These are phyloP conservation scores for Geotrichum candidum DNA, from an alignment of 1,139 yeast genomes.

Conservation along the genomic window DNA sequence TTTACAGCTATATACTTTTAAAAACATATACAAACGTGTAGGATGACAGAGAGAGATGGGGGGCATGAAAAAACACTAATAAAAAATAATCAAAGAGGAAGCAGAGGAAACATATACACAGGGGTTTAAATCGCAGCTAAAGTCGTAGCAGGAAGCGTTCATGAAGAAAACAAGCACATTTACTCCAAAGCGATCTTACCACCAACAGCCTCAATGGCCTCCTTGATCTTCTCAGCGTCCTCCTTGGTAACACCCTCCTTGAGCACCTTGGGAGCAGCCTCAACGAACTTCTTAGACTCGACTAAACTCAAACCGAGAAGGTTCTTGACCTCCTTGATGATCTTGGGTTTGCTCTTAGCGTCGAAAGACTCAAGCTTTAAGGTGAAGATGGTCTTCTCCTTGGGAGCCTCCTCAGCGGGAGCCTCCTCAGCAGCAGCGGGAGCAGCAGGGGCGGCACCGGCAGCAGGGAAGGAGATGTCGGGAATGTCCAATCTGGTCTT, in stretches of 20 bases:
- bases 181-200: slow-evolving; percentile 88
- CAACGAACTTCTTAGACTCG: slow-evolving; percentile 96
- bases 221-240: slow-evolving; percentile 88
- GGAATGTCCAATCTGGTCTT: slow-evolving; percentile 86
- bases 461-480: slow-evolving; percentile 82
- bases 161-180: slow-evolving; percentile 19
- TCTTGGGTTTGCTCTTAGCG: slow-evolving; percentile 92
- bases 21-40: background rate
- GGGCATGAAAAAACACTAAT: background rate
- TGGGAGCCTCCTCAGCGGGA: slow-evolving; percentile 71
- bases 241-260: slow-evolving; percentile 84
- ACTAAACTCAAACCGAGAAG: slow-evolving; percentile 88
- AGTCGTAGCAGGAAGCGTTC: background rate
- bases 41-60: background rate
- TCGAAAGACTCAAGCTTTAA: slow-evolving; percentile 91
- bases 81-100: background rate
- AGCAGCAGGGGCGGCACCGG: slow-evolving; percentile 61
- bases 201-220: slow-evolving; percentile 88
- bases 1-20: background rate
- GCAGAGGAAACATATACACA: background rate
- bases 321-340: slow-evolving; percentile 92
- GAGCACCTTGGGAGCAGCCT: slow-evolving; percentile 89
- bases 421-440: slow-evolving; percentile 69
- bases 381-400: slow-evolving; percentile 90
- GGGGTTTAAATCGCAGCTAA: background rate